These are phyloP conservation scores for Vigna radiata DNA, from an alignment of 306 rosid species.

Conservation along the genomic window DNA sequence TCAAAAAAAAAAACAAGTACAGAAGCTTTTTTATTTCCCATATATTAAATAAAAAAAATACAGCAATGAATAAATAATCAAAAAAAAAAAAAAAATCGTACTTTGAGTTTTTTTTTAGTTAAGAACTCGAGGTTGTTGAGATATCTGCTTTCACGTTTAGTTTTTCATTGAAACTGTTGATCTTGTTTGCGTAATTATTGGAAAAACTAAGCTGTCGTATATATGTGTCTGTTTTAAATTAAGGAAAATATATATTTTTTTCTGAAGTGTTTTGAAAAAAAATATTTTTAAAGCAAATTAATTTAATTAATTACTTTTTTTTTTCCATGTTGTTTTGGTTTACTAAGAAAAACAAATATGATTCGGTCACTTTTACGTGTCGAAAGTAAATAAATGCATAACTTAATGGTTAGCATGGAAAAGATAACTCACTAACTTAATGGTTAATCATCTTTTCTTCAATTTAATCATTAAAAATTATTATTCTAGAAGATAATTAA, in stretches of 20 bases:
- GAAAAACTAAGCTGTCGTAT: background rate
- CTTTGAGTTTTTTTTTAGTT: background rate
- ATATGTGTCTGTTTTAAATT: background rate
- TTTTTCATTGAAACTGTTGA: slow-evolving; percentile 2
- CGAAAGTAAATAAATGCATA: background rate
- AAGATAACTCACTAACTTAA: background rate
- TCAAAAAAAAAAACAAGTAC: background rate
- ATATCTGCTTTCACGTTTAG: background rate
- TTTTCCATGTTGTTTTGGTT: background rate
- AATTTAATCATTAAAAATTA: background rate
- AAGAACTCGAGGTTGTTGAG: background rate
- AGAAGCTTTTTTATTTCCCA: background rate
- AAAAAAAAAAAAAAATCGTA: background rate
- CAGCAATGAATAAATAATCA: background rate
- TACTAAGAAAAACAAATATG: background rate
- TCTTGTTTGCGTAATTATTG: slow-evolving; percentile 6
- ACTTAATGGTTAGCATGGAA: too few relatives aligned
- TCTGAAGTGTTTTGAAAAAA: background rate
- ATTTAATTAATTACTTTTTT: background rate
- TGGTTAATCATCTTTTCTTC: background rate
- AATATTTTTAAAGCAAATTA: background rate
- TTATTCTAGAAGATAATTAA: too few relatives aligned
- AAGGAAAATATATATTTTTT: background rate
- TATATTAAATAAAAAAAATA: background rate
- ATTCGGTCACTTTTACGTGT: background rate